Evolutionary conservation across 306 rosid genomes (phyloP).

Genomic region (Glycyrrhiza uralensis): DNA sequence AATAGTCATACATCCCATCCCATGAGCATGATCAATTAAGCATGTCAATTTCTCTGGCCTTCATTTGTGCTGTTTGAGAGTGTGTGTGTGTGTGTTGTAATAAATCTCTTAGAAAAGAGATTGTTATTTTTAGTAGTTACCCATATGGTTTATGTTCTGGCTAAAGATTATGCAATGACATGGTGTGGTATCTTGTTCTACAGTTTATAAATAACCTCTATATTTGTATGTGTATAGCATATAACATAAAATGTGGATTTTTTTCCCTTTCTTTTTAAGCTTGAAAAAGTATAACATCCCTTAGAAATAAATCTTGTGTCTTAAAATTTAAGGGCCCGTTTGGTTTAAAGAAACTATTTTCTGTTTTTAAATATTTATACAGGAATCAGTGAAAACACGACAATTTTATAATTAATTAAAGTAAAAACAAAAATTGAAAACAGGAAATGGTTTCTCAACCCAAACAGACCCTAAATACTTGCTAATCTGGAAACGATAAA

Average conservation of each 20-base stretch:
- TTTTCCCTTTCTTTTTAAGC: too few relatives aligned
- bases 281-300: neutral
- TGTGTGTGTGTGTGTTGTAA: neutral
- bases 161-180: neutral
- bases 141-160: neutral
- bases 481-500: neutral
- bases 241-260: too few relatives aligned
- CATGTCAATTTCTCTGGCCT: neutral
- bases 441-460: too few relatives aligned
- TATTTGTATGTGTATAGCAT: too few relatives aligned
- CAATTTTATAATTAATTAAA: too few relatives aligned
- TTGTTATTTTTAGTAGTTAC: neutral
- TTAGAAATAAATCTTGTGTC: neutral
- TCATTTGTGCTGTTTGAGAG: neutral
- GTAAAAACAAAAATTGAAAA: neutral
- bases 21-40: constrained; percentile 3
- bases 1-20: constrained; percentile 59
- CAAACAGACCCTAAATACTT: too few relatives aligned
- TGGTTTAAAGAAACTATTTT: too few relatives aligned
- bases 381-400: too few relatives aligned
- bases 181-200: neutral
- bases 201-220: too few relatives aligned
- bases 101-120: neutral
- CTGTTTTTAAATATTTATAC: too few relatives aligned
- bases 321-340: too few relatives aligned